Percentiles rank a stretch among this genome's conserved stretches.
Conservation (phyloP, 495 filamentous ascomycete genomes). For the Neurospora sp. region DNA sequence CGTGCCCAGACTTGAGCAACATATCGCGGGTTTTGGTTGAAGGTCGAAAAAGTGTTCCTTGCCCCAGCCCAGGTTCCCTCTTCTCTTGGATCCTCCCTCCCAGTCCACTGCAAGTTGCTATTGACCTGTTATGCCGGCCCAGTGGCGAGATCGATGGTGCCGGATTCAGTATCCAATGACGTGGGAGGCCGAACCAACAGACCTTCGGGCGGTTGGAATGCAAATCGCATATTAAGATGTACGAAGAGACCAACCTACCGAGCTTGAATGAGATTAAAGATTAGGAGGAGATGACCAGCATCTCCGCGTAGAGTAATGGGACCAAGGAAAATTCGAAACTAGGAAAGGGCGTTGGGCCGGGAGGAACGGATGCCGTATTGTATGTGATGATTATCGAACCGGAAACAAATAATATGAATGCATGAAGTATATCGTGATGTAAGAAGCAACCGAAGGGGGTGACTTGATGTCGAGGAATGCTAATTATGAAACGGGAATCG, state of each 20-base stretch:
- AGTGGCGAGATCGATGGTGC: constrained; percentile 3
- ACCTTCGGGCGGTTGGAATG: constrained; percentile 2
- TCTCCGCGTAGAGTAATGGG: constrained; percentile 13
- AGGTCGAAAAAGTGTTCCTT: neutral
- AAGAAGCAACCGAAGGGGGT: constrained; percentile 1
- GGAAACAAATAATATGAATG: neutral
- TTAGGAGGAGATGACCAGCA: constrained; percentile 30
- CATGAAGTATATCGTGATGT: neutral
- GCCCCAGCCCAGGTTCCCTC: neutral
- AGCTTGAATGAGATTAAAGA: constrained; percentile 15
- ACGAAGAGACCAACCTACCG: constrained; percentile 24
- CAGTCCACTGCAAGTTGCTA: neutral
- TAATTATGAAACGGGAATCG: constrained; percentile 1
- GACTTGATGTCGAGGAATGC: constrained; percentile 1
- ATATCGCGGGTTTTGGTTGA: neutral
- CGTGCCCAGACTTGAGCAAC: neutral
- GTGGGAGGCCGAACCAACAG: constrained; percentile 10
- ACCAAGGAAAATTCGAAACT: neutral
- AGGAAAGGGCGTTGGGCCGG: neutral
- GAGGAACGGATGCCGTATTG: neutral
- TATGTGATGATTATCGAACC: neutral
- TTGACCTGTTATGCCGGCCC: neutral
- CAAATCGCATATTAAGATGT: neutral
- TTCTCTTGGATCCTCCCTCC: neutral
- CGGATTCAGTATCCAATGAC: constrained; percentile 12